Base-by-base conservation (phyloP, 2,329 filamentous ascomycete species). In the Metarhizium humberi region DNA sequence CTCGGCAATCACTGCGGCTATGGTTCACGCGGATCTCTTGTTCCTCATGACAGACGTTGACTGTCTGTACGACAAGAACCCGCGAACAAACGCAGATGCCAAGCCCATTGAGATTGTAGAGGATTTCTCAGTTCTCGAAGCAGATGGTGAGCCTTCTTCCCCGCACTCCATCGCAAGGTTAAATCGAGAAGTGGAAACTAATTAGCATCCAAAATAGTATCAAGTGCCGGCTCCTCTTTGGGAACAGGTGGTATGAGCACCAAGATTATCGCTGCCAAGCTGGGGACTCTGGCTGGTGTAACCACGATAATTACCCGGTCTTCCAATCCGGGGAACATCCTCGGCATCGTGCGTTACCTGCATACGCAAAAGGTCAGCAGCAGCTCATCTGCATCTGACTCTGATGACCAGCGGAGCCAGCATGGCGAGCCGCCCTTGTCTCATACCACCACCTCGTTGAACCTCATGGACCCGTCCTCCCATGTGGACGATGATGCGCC, bases 21-120 rank as follows among this genome's bases (percentile, higher is more conserved):
- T 97, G 91, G 89, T 97, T 20, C 90, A 96, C 65, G 94, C 94
- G 52, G 92, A 99, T 66, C 90, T 96, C 64, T 79, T 99, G 10
- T 99, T 99, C 72, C 80, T 99, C 60, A 97, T 99, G 94, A 99
- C 94, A 1, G 94, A 99, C 67, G 94, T 99, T 50, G 94, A 99
- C 69, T 96, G 92, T 67, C 78, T 99, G 13, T 99, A 99, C 71
- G 91, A 95, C 71, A 94, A 92, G 71, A 99, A 99, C 64, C 94
- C 94, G 1, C 82, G 94, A 34, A 86, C 84, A 2, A 78, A 95
- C 64, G 85, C 90, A 0, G 88, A 96, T 65, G 94, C 94, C 8
- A 82, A 87, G 65, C 84, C 94, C 0, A 97, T 99, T 57, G 88
- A 95, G 66, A 87, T 96, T 1, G 91, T 99, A 1, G 86, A 94